Conservation (phyloP, 176 grass and related monocot species). For the Oryza nivara region DNA sequence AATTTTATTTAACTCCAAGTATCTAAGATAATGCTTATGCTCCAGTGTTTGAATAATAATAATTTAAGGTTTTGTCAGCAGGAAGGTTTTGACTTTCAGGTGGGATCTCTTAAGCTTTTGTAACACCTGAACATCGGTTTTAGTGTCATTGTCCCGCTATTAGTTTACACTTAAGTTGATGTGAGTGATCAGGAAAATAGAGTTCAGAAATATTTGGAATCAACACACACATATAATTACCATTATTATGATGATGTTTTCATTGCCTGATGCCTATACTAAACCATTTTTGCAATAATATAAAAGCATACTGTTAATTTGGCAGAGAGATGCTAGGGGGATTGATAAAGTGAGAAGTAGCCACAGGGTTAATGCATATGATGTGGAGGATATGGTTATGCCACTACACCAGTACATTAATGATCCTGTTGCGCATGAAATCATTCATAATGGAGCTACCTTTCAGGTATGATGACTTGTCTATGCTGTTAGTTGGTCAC, state of each 20-base stretch:
- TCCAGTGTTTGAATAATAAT: not conserved
- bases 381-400: constrained; percentile 91
- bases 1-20: not conserved
- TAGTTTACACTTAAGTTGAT: constrained; percentile 24
- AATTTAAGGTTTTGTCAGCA: not conserved
- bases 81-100: constrained; percentile 12
- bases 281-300: constrained; percentile 27
- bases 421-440: constrained; percentile 88
- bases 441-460: constrained; percentile 95
- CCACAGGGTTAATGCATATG: constrained; percentile 64
- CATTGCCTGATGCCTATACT: constrained; percentile 8
- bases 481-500: constrained; percentile 9
- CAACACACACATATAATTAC: not conserved
- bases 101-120: not conserved
- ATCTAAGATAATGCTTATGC: not conserved
- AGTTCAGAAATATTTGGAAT: constrained; percentile 27
- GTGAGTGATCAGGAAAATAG: not conserved
- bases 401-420: constrained; percentile 87
- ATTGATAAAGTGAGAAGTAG: constrained; percentile 46
- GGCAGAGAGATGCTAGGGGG: constrained; percentile 73
- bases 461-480: constrained; percentile 75
- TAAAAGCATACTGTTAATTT: constrained; percentile 28
- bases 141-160: not conserved
- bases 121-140: not conserved
- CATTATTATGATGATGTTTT: not conserved